Evolutionary conservation across 2,329 filamentous ascomycete species (phyloP), one percentile per base, ranked within the genome.

Genomic region (Fusarium sacchari): DNA sequence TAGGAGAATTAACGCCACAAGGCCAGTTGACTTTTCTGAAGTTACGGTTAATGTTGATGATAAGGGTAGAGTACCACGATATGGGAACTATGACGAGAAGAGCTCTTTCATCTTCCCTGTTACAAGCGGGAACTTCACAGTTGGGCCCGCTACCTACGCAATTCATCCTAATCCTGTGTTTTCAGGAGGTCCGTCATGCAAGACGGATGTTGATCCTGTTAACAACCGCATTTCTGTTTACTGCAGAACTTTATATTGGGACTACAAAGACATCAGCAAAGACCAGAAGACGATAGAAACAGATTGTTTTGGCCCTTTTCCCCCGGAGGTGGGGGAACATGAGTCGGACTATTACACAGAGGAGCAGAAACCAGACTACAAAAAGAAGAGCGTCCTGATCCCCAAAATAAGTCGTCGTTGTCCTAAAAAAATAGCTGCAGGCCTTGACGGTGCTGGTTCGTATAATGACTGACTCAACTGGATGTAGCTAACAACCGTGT

Each of bases 1-100:
- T 12, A 47, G 20, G 0, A 8, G 0, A 3, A 30, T 47, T 3
- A 3, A 22, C 0, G 0, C 26, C 7, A 30, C 0, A 3, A 14
- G 17, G 0, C 14, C 44, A 0, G n/a, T 47, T 6, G 44, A 47
- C 44, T 47, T 47, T 17, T 47, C 44, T 7, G 0, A 28, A 5
- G 13, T 46, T 15, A 46, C 12, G 0, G 12, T 28, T 2, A 46
- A 20, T 6, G 12, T 15, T 5, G 26, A 28, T 6, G 0, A 0
- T 3, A 0, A 14, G 0, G 1, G 18, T 17, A 4, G 5, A 4
- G 6, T 0, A 7, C 0, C 12, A 14, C 12, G 12, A 28, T 46
- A 3, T 20, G 43, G 43, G 8, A 46, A 28, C 43, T 44, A 44
- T 14, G 1, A 2, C 1, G 5, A 18, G 3, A 1, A 2, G 0